phyloP scores from a whole-genome alignment of 2,329 filamentous ascomycete genomes.

The Herpotrichia juniperi region DNA sequence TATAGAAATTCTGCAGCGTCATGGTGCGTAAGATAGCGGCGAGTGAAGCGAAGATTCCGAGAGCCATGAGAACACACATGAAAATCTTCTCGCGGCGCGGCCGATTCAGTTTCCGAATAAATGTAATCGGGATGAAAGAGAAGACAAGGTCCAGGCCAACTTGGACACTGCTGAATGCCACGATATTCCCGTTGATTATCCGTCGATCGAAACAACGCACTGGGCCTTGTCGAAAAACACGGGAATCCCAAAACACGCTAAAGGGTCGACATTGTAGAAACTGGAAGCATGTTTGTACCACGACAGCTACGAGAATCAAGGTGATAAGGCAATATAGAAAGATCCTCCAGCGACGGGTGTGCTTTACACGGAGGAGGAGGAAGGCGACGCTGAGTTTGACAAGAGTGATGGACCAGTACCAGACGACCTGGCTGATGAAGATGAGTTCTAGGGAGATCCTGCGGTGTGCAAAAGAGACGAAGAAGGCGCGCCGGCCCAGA shows the following conservation, averaged over 20 bases:
- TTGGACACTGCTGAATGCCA: conserved; percentile 24
- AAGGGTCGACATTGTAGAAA: conserved; percentile 35
- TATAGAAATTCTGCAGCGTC: conserved; percentile 22
- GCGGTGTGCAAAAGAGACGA: conserved; percentile 23
- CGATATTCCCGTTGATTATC: conserved; percentile 30
- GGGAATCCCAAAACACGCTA: conserved; percentile 31
- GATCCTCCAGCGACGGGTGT: conserved; percentile 20
- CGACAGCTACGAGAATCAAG: conserved; percentile 20
- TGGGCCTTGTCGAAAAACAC: conserved; percentile 7
- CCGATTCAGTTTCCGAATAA: conserved; percentile 27
- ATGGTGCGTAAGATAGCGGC: conserved; percentile 30
- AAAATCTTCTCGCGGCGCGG: conserved; percentile 33
- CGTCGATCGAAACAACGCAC: conserved; percentile 20
- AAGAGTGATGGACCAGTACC: conserved; percentile 33
- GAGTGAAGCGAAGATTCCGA: conserved; percentile 28
- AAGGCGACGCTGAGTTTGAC: conserved; percentile 30
- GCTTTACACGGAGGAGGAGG: conserved; percentile 30
- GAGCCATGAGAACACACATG: conserved; percentile 29
- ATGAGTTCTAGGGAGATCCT: conserved; percentile 22
- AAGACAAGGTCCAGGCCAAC: conserved; percentile 28
- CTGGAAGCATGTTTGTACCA: conserved; percentile 26
- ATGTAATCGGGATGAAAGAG: conserved; percentile 29
- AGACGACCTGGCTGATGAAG: conserved; percentile 32
- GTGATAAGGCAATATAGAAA: conserved; percentile 25
- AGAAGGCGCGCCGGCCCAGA: conserved; percentile 26